These are phyloP conservation scores for Phytophthora sojae DNA, from an alignment of 352 stramenopile species.

Conservation along the genomic window DNA sequence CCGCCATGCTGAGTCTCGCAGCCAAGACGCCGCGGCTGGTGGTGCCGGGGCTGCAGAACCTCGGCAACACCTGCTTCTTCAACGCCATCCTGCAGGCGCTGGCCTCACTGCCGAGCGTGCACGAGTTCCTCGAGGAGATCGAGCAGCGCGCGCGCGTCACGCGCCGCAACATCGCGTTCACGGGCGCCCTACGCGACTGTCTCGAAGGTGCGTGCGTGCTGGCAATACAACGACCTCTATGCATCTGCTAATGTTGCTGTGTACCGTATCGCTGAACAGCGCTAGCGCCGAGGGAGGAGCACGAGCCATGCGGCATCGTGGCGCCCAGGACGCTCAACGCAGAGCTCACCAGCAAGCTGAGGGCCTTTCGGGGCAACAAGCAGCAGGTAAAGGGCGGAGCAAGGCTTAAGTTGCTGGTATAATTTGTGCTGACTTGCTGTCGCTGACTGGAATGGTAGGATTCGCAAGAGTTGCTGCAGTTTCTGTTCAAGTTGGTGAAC, in stretches of 20 bases:
- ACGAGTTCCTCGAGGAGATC: slow-evolving; percentile 75
- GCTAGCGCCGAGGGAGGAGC: slow-evolving; percentile 39
- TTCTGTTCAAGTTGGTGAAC: slow-evolving; percentile 84
- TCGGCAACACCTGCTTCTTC: slow-evolving; percentile 93
- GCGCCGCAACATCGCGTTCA: slow-evolving; percentile 59
- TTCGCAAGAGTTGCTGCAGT: slow-evolving; percentile 87
- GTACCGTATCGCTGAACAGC: slow-evolving; percentile 19
- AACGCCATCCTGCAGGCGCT: slow-evolving; percentile 90
- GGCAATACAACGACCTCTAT: no score
- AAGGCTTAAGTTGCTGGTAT: not conserved
- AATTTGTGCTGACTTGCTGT: not conserved
- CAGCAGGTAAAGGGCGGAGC: slow-evolving; percentile 50
- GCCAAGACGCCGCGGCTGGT: slow-evolving; percentile 32
- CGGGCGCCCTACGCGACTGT: slow-evolving; percentile 66
- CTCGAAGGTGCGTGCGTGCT: slow-evolving; percentile 44
- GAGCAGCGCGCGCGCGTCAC: slow-evolving; percentile 51
- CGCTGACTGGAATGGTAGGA: slow-evolving; percentile 45
- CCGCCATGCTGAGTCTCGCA: slow-evolving; percentile 25
- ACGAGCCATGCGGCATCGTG: slow-evolving; percentile 47
- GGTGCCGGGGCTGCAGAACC: slow-evolving; percentile 86
- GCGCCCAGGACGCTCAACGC: slow-evolving; percentile 63
- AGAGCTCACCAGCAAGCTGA: slow-evolving; percentile 64
- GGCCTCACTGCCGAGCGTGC: slow-evolving; percentile 72
- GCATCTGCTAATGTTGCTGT: no score
- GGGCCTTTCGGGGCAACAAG: slow-evolving; percentile 76